Conservation (phyloP, 2,329 filamentous ascomycete species). For the Neonectria neomacrospora region DNA sequence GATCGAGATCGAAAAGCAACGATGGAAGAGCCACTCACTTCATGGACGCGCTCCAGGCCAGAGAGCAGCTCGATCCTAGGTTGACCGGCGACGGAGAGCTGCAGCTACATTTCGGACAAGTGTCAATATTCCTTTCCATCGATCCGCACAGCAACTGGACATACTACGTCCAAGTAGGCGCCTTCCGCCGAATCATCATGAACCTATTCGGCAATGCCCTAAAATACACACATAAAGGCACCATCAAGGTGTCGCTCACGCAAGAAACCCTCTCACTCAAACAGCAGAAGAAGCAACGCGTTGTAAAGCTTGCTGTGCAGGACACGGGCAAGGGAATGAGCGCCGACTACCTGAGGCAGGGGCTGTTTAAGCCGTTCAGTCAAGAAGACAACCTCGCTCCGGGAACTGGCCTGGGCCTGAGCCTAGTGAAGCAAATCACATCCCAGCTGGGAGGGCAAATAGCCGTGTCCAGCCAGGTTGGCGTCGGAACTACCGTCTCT, state of each 20-base stretch:
- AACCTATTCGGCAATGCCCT: slow-evolving; percentile 72
- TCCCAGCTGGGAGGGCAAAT: slow-evolving; percentile 68
- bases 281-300: slow-evolving; percentile 13
- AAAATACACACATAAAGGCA: slow-evolving; percentile 63
- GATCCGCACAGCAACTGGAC: slow-evolving; percentile 60
- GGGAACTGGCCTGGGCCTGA: slow-evolving; percentile 73
- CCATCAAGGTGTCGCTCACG: slow-evolving; percentile 45
- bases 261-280: slow-evolving; percentile 30
- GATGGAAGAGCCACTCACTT: slow-evolving; percentile 36
- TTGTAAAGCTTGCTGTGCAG: slow-evolving; percentile 58
- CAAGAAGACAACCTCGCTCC: slow-evolving; percentile 71
- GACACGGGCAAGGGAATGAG: slow-evolving; percentile 76
- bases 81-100: slow-evolving; percentile 2
- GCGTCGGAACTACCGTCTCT: slow-evolving; percentile 51
- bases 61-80: slow-evolving; percentile 34
- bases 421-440: slow-evolving; percentile 70
- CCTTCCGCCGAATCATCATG: slow-evolving; percentile 66
- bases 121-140: slow-evolving; percentile 50
- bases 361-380: slow-evolving; percentile 70
- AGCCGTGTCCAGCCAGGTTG: slow-evolving; percentile 60
- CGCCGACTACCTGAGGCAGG: slow-evolving; percentile 68
- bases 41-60: slow-evolving; percentile 56
- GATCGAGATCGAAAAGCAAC: slow-evolving; percentile 7
- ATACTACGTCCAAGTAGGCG: slow-evolving; percentile 65
- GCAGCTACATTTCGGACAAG: slow-evolving; percentile 35